Evolutionary conservation across 2,329 filamentous ascomycete species (phyloP).

Genomic region (Pseudogymnoascus pannorum): DNA sequence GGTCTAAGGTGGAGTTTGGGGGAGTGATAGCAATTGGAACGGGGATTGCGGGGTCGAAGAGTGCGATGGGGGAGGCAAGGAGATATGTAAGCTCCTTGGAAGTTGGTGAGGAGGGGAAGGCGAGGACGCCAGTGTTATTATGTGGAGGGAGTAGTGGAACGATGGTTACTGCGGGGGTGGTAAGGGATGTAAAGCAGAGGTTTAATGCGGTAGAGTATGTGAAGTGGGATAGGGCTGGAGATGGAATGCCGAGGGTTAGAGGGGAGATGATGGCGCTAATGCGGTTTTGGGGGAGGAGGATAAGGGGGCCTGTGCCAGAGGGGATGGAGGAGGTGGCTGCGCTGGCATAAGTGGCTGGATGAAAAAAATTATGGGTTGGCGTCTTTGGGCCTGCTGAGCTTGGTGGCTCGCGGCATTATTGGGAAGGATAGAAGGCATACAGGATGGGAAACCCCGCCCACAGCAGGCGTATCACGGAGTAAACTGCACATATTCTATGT

Average conservation of each 20-base stretch:
- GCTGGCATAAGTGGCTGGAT: neutral
- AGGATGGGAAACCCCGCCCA: neutral
- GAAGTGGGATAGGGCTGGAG: conserved; percentile 62
- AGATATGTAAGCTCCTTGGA: conserved; percentile 28
- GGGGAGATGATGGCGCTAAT: conserved; percentile 90
- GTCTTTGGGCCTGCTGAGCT: neutral
- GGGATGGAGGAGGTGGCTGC: conserved; percentile 41
- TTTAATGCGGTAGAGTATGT: conserved; percentile 62
- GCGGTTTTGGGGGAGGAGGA: conserved; percentile 66
- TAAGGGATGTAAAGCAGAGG: conserved; percentile 55
- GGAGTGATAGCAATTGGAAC: conserved; percentile 60
- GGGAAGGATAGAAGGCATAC: too few species aligned
- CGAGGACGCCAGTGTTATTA: conserved; percentile 56
- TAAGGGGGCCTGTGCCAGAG: conserved; percentile 47
- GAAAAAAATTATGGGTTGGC: neutral
- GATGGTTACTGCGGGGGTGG: conserved; percentile 54
- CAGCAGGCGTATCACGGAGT: neutral
- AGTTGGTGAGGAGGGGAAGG: conserved; percentile 40
- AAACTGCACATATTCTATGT: neutral
- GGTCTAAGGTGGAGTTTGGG: conserved; percentile 36
- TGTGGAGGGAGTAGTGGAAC: conserved; percentile 47
- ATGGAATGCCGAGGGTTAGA: conserved; percentile 73
- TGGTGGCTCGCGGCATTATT: neutral
- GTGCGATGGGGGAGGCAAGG: conserved; percentile 29
- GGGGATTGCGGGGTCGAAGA: conserved; percentile 45